Base-by-base conservation (phyloP, 306 rosid species). In the Senna tora region DNA sequence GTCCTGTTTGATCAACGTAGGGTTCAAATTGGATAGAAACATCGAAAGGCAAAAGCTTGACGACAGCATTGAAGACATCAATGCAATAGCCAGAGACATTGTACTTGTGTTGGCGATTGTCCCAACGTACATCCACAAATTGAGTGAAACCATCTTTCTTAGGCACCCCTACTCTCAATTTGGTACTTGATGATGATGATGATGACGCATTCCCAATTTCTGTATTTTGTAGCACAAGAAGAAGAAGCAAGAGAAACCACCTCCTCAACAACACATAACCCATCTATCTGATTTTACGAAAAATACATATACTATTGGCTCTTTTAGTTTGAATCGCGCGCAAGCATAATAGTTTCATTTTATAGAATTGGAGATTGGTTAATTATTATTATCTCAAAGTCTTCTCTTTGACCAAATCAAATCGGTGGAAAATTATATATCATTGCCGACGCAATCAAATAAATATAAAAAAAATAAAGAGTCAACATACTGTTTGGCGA, bases 61-160 rank as follows among this genome's bases (percentile, higher is more conserved):
- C 2, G 0, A 66, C 75, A 14, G 81, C 84, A 2, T 42, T 9
- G 72, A 81, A 81, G 55, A 81, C 64, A 4, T 81, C 85, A 25
- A 76, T 76, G 79, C 81, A 72, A 60, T 66, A 76, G 28, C 85
- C 85, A 14, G 73, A 9, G 55, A 67, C 56, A 14, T 43, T 19
- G 63, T 67, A 67, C 20, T 76, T 61, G 0, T 53, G 2, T n/a
- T 54, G 13, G 7, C 2, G 25, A 33, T 60, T 7, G 16, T 71
- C 39, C 78, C 19, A 51, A 30, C 32, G 39, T 17, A 59, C 75
- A 0, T 72, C 7, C 34, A 81, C 69, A 22, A 81, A 76, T 43
- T 81, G 55, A 16, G 32, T 45, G 75, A 81, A 81, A 51, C 84
- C 81, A 7, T 60, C 43, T 81, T 72, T 81, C 64, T 16, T 59